Evolutionary conservation across 306 rosid species (phyloP).

Genomic region (Trifolium dubium): DNA sequence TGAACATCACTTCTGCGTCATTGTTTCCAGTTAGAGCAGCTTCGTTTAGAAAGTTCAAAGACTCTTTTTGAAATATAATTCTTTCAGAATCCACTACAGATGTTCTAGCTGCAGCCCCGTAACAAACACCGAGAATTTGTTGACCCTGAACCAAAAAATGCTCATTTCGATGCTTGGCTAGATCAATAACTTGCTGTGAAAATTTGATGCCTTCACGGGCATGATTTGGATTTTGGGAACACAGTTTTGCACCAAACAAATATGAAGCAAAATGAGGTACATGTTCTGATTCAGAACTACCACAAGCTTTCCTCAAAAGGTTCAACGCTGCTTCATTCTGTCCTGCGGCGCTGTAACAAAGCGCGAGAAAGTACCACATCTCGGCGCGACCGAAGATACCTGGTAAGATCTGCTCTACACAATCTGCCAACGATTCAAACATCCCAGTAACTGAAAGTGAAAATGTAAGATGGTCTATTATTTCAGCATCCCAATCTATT

Average conservation of each 20-base stretch:
- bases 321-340: constrained; percentile 68
- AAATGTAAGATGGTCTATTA: constrained; percentile 74
- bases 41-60: constrained; percentile 61
- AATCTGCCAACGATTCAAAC: constrained; percentile 72
- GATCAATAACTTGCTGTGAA: constrained; percentile 52
- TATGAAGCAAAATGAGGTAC: constrained; percentile 67
- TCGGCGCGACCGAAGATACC: constrained; percentile 70
- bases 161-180: constrained; percentile 54
- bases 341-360: constrained; percentile 84
- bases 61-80: constrained; percentile 58
- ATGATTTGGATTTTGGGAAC: constrained; percentile 63
- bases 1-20: constrained; percentile 63
- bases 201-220: constrained; percentile 66
- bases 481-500: constrained; percentile 80
- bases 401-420: constrained; percentile 78
- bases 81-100: constrained; percentile 84
- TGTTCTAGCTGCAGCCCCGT: constrained; percentile 73
- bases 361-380: constrained; percentile 91
- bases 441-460: constrained; percentile 79
- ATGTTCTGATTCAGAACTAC: constrained; percentile 71
- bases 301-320: constrained; percentile 75
- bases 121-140: constrained; percentile 76
- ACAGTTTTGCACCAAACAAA: constrained; percentile 73
- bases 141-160: constrained; percentile 66
- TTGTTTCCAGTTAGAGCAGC: constrained; percentile 52